phyloP scores from a whole-genome alignment of 2,329 filamentous ascomycete species.

The Chaetomium sp. region DNA sequence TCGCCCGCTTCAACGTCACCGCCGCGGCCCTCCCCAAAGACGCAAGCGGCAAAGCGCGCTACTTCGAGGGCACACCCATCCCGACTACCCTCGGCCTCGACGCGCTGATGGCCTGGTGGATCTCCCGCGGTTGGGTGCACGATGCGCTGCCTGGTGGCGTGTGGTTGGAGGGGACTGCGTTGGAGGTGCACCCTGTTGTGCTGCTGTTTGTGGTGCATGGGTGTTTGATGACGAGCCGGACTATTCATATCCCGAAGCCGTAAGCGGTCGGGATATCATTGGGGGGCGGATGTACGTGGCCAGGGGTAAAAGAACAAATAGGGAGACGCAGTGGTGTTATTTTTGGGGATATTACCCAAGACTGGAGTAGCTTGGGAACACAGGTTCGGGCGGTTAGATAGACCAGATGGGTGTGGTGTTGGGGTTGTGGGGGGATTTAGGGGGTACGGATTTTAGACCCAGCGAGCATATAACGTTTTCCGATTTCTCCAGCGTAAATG shows the following conservation, averaged over 20 bases:
- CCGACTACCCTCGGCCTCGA: slow-evolving; percentile 81
- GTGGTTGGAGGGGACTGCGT: slow-evolving; percentile 55
- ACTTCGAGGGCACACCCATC: slow-evolving; percentile 96
- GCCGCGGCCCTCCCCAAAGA: slow-evolving; percentile 87
- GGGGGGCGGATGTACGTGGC: not conserved
- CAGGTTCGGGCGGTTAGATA: not conserved
- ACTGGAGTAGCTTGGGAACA: not conserved
- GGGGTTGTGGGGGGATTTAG: not conserved
- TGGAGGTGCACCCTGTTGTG: slow-evolving; percentile 82
- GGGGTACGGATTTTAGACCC: not conserved
- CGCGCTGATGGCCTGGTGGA: slow-evolving; percentile 82
- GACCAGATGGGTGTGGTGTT: not conserved
- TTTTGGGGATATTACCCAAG: not conserved
- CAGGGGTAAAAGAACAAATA: not conserved
- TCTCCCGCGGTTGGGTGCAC: slow-evolving; percentile 71
- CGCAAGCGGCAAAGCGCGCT: slow-evolving; percentile 80
- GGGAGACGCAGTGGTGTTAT: not conserved
- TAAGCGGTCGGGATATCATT: slow-evolving; percentile 29
- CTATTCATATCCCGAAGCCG: slow-evolving; percentile 88
- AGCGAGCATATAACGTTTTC: not conserved
- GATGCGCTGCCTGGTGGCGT: slow-evolving; percentile 72
- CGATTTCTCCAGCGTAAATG: not conserved
- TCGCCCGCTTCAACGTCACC: slow-evolving; percentile 97
- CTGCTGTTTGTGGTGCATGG: slow-evolving; percentile 81
- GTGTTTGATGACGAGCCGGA: slow-evolving; percentile 92